A percentile compares a stretch with the other conserved stretches of the same genome.
These are phyloP conservation scores for Exutisphaerella laricina DNA, from an alignment of 2,329 filamentous ascomycete genomes.

Conservation along the genomic window DNA sequence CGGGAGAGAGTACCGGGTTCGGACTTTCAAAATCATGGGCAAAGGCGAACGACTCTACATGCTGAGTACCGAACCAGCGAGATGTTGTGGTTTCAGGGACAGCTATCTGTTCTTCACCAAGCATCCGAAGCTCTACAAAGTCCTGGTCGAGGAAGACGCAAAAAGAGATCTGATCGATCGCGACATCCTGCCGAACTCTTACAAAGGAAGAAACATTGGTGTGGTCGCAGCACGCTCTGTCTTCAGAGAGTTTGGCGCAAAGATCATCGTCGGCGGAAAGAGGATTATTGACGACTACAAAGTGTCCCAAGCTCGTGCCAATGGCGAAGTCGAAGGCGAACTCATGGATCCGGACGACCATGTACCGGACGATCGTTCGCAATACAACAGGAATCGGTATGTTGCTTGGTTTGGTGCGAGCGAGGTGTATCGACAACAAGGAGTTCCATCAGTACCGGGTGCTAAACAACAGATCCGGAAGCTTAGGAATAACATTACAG, in stretches of 20 bases:
- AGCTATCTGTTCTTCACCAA: conserved; percentile 99
- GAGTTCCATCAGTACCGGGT: conserved; percentile 44
- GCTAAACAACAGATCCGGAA: conserved; percentile 69
- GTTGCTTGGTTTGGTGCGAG: conserved; percentile 98
- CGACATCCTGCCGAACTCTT: conserved; percentile 93
- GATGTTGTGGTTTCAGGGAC: conserved; percentile 94
- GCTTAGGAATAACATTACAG: conserved; percentile 79
- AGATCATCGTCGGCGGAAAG: conserved; percentile 87
- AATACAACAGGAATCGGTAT: conserved; percentile 99
- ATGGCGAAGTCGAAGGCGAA: conserved; percentile 80
- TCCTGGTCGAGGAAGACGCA: conserved; percentile 95
- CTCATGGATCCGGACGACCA: conserved; percentile 84
- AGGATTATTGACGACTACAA: conserved; percentile 87
- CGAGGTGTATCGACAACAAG: conserved; percentile 81
- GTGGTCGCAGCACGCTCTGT: conserved; percentile 95
- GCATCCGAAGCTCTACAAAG: conserved; percentile 93
- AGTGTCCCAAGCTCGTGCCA: conserved; percentile 64
- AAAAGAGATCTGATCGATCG: conserved; percentile 95
- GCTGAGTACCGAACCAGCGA: conserved; percentile 94
- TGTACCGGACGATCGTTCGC: conserved; percentile 66
- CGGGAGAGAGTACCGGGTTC: conserved; percentile 87
- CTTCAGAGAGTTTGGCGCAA: conserved; percentile 91
- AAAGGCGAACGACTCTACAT: conserved; percentile 88
- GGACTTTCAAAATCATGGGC: conserved; percentile 85
- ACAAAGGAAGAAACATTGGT: conserved; percentile 96